Conservation (phyloP, 2,329 filamentous ascomycete genomes). For the Phialophora chinensis region DNA sequence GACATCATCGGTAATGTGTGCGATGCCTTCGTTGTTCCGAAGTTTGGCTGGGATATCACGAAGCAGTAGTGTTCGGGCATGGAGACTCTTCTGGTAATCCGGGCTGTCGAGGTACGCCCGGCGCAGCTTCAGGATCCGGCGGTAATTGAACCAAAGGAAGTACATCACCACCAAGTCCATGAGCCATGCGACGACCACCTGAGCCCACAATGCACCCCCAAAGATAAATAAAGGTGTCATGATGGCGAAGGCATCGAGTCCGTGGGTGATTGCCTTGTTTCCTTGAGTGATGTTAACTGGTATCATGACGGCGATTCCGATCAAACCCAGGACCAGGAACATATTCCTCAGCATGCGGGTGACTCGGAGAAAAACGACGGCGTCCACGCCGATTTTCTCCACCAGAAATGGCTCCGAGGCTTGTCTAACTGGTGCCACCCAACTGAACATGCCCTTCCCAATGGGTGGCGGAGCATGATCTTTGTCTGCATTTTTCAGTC, state of each 20-base stretch:
- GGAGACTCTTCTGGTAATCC: conserved; percentile 86
- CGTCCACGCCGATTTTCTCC: conserved; percentile 86
- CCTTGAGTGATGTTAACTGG: conserved; percentile 73
- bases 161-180: conserved; percentile 77
- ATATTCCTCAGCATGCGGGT: conserved; percentile 91
- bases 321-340: conserved; percentile 72
- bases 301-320: conserved; percentile 78
- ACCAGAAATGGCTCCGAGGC: conserved; percentile 79
- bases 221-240: conserved; percentile 61
- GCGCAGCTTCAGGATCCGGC: conserved; percentile 71
- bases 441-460: conserved; percentile 85
- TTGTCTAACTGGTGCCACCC: conserved; percentile 77
- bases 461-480: conserved; percentile 87
- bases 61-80: conserved; percentile 72
- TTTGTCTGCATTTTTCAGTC: conserved; percentile 88
- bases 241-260: conserved; percentile 45
- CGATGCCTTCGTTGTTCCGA: conserved; percentile 83
- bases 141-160: conserved; percentile 92
- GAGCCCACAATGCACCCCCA: conserved; percentile 61
- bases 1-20: conserved; percentile 79
- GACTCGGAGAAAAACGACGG: conserved; percentile 86
- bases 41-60: conserved; percentile 81
- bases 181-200: conserved; percentile 64
- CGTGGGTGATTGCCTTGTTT: conserved; percentile 42
- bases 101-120: conserved; percentile 81